Evolutionary conservation across 2,329 filamentous ascomycete genomes (phyloP), one percentile per base, ranked within the genome.

Genomic region (Conoideocrella luteorostrata): DNA sequence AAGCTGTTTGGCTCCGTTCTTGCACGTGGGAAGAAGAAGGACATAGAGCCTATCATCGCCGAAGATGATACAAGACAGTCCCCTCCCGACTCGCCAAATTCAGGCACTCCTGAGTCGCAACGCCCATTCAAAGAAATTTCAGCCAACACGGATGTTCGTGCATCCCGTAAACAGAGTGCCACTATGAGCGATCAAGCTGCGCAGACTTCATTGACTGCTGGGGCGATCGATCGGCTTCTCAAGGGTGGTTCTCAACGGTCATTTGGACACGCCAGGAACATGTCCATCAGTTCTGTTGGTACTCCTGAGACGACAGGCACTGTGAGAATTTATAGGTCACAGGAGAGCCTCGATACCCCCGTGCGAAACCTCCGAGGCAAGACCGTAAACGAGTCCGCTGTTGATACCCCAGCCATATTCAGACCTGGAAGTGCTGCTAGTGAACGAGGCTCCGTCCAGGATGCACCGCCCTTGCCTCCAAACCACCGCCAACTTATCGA

Each of bases 401-500:
- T 67, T 10, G 70, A 71, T 13, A 51, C 57, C 9, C 52, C 57
- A 15, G 49, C 62, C 22, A 22, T 61, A 9, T 70, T 65, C 48
- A 77, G 88, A 51, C 88, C 88, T 28, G 76, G 76, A 30, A 96
- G 88, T 62, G 75, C 86, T 33, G 71, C 78, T 29, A 95, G 89
- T 62, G 74, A 76, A 36, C 77, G 63, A 23, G 59, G 56, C 28
- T 65, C 66, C 10, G 48, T 63, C 2, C 61, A 65, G 28, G 62
- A 67, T 23, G 59, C 67, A 69, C 88, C 88, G 29, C 89, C 89
- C 24, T 71, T 96, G 46, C 91, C 90, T 32, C 55, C 72, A 11
- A 90, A 96, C 60, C 89, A 95, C 62, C 86, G 80, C 53, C 80
- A 93, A 64, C 82, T 77, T 46, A 95, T 96, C 53, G 84, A 91